Evolutionary conservation across 2,329 filamentous ascomycete species (phyloP), one percentile per base, ranked within the genome.

Genomic region (Fusarium chaquense): DNA sequence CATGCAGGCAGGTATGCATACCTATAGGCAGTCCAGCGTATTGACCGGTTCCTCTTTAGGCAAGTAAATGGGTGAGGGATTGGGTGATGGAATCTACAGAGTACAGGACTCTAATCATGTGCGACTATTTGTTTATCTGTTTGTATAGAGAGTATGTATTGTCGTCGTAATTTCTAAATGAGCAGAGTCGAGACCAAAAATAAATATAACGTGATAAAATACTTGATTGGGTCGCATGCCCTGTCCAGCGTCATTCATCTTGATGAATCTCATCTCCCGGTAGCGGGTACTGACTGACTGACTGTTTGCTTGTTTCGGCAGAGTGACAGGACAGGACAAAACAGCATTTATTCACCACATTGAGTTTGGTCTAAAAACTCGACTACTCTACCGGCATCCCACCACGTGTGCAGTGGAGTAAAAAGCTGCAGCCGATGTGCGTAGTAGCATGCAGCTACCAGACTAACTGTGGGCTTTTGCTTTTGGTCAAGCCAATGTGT

Each of bases 11-110:
- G 12, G 38, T 13, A 44, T 44, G 24, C 41, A 22, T 43, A 43
- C 22, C 20, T 24, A 43, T 15, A 26, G 22, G 3, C 41, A 18
- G 58, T 72, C 68, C 60, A 68, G 65, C 66, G 62, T 71, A 53
- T 73, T 78, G 69, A 76, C 77, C 76, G 76, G 76, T 78, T 76
- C 72, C 76, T 78, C 62, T 53, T 77, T 73, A 65, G 75, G 75
- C 75, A 75, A 73, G 75, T 74, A 65, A 74, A 67, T 58, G 64
- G 36, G 11, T 38, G n/a, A 20, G 33, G 33, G 33, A 18, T 35
- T 16, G 15, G 18, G 33, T 30, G 28, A 30, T 4, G 28, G 10
- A 30, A 30, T n/a, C 32, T 33, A 33, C 32, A 18, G 15, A 18
- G 16, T 33, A 33, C 32, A 33, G 13, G 32, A 33, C 13, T 33